Base-by-base conservation (phyloP, 192 early-diverging fungal species). In the Dissophora ornata region DNA sequence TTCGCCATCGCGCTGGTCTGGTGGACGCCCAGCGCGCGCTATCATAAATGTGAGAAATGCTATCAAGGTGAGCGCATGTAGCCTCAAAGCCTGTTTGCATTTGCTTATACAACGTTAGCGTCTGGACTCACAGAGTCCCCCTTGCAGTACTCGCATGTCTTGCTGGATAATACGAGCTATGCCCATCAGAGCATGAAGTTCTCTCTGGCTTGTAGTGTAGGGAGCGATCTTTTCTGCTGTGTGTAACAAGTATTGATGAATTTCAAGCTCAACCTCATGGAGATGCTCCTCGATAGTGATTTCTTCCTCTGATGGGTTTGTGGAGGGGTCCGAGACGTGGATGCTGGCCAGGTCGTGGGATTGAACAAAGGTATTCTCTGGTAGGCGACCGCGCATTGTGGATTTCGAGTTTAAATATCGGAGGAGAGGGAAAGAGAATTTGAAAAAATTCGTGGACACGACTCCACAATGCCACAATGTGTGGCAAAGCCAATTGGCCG, bases 361-460 rank as follows among this genome's bases (percentile, higher is more conserved):
- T 3, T 29, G 12, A 1, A 7, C 21, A 8, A 34, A 8, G 1
- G 0, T n/a, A 26, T 24, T 33, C 8, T 49, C 57, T 32, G 67
- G 67, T 3, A 69, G 57, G 41, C 67, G 46, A 0, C 67, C 67
- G 2, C 67, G 57, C 67, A 69, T 69, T 4, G 44, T 45, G 18
- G n/a, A n/a, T n/a, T n/a, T n/a, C n/a, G n/a, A n/a, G n/a, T n/a
- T n/a, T n/a, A n/a, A n/a, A n/a, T n/a, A n/a, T n/a, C n/a, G n/a
- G n/a, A n/a, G 36, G 36, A 38, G 36, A 38, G 36, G 36, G 36
- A 38, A 13, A 38, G 36, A 38, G 36, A 13, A n/a, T n/a, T n/a
- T n/a, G n/a, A n/a, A n/a, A n/a, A n/a, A n/a, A n/a, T n/a, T n/a
- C n/a, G n/a, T n/a, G n/a, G n/a, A n/a, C n/a, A n/a, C n/a, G n/a